Percentiles rank a stretch among this genome's conserved stretches.
phyloP scores from a whole-genome alignment of 371 early-diverging fungal genomes.

The Lichtheimia ramosa region DNA sequence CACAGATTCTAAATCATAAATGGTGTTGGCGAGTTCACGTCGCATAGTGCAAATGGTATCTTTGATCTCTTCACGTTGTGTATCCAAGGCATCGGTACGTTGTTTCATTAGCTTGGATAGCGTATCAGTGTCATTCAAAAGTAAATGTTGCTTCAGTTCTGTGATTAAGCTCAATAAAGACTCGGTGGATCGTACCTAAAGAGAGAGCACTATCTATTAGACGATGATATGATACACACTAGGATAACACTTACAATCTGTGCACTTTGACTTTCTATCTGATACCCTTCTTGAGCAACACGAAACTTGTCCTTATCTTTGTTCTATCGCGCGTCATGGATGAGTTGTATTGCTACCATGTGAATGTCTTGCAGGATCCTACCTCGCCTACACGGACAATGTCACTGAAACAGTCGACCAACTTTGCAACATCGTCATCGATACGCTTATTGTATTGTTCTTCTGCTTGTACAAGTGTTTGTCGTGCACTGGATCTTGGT shows the following conservation, averaged over 20 bases:
- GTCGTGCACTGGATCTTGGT: conserved; percentile 7
- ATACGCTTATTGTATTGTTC: conserved; percentile 66
- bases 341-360: no score
- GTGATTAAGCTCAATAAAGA: conserved; percentile 64
- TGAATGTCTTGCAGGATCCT: conserved; percentile 2
- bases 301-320: conserved; percentile 71
- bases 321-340: conserved; percentile 22
- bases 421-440: conserved; percentile 56
- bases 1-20: conserved; percentile 46
- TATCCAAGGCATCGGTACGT: conserved; percentile 24
- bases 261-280: conserved; percentile 68
- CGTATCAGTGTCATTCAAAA: conserved; percentile 69
- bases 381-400: conserved; percentile 66
- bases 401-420: conserved; percentile 65
- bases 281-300: conserved; percentile 73
- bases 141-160: conserved; percentile 65
- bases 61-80: conserved; percentile 34
- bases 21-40: conserved; percentile 31
- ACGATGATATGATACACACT: neutral
- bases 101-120: conserved; percentile 48
- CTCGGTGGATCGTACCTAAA: conserved; percentile 63
- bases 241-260: conserved; percentile 58
- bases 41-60: conserved; percentile 28
- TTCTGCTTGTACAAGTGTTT: conserved; percentile 21
- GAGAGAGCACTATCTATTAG: neutral